phyloP scores from a whole-genome alignment of 371 early-diverging fungal species.

The Smittium culicis region DNA sequence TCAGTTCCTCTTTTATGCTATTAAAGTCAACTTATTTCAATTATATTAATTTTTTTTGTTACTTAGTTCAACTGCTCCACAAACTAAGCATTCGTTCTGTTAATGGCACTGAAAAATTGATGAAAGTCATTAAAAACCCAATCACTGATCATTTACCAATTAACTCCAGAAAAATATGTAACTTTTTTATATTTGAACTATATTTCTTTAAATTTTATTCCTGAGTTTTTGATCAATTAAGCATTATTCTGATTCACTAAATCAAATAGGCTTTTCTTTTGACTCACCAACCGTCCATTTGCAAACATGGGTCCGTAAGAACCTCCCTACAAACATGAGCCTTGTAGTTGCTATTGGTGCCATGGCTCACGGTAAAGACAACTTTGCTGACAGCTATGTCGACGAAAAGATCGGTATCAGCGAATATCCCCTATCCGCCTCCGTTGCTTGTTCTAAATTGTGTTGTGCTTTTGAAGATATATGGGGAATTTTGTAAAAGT shows the following conservation, averaged over 20 bases:
- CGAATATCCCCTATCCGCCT: slow-evolving; percentile 89
- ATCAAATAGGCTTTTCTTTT: slow-evolving; percentile 57
- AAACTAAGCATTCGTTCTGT: too few relatives aligned
- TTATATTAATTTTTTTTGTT: too few relatives aligned
- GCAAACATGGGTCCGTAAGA: slow-evolving; percentile 53
- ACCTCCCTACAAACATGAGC: slow-evolving; percentile 60
- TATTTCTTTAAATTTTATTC: too few relatives aligned
- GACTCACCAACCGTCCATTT: slow-evolving; percentile 81
- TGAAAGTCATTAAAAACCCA: too few relatives aligned
- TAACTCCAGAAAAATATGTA: too few relatives aligned
- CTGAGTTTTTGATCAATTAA: too few relatives aligned
- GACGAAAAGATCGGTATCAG: slow-evolving; percentile 92
- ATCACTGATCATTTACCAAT: too few relatives aligned
- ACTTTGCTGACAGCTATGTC: slow-evolving; percentile 84
- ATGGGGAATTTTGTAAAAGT: slow-evolving; percentile 69
- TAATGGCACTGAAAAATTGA: too few relatives aligned
- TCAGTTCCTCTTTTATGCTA: too few relatives aligned
- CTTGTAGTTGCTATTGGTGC: slow-evolving; percentile 89
- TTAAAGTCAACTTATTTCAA: too few relatives aligned
- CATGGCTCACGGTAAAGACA: slow-evolving; percentile 91
- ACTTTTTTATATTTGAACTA: slow-evolving; percentile 65
- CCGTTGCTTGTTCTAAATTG: slow-evolving; percentile 86
- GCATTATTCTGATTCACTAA: too few relatives aligned
- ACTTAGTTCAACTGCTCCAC: too few relatives aligned
- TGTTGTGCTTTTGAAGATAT: slow-evolving; percentile 72